A percentile compares a stretch with the other conserved stretches of the same genome.
phyloP scores from a whole-genome alignment of 2,329 filamentous ascomycete genomes.

The Venturia carpophila region DNA sequence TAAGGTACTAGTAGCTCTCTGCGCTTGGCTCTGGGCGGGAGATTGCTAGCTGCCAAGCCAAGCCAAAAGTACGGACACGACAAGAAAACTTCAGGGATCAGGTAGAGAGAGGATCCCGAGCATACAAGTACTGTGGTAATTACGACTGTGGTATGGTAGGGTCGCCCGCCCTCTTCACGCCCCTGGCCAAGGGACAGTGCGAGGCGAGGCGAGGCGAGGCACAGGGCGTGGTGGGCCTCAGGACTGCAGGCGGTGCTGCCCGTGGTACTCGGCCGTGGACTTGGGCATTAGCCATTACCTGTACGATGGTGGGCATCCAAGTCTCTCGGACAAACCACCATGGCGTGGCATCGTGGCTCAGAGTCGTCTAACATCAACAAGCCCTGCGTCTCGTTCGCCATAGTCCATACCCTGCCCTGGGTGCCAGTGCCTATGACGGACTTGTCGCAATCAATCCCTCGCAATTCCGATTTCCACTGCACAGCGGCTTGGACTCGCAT shows the following conservation, averaged over 20 bases:
- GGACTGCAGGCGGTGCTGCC: too few relatives aligned
- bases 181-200: neutral
- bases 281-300: neutral
- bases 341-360: slow-evolving; percentile 1
- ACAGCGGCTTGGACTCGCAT: neutral
- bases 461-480: neutral
- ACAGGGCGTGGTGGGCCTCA: too few relatives aligned
- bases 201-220: neutral
- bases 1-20: neutral
- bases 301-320: slow-evolving; percentile 10
- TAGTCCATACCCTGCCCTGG: neutral
- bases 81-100: neutral
- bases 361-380: neutral
- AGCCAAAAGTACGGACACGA: neutral
- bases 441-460: neutral
- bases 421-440: neutral
- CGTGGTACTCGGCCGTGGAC: too few relatives aligned
- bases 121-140: too few relatives aligned
- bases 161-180: too few relatives aligned
- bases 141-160: too few relatives aligned
- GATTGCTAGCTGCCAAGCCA: slow-evolving; percentile 1
- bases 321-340: neutral
- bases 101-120: too few relatives aligned
- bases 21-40: neutral
- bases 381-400: neutral